Percentiles rank a stretch among this genome's conserved stretches.
These are phyloP conservation scores for Pseudocercospora eumusae DNA, from an alignment of 2,329 filamentous ascomycete genomes.

Conservation along the genomic window DNA sequence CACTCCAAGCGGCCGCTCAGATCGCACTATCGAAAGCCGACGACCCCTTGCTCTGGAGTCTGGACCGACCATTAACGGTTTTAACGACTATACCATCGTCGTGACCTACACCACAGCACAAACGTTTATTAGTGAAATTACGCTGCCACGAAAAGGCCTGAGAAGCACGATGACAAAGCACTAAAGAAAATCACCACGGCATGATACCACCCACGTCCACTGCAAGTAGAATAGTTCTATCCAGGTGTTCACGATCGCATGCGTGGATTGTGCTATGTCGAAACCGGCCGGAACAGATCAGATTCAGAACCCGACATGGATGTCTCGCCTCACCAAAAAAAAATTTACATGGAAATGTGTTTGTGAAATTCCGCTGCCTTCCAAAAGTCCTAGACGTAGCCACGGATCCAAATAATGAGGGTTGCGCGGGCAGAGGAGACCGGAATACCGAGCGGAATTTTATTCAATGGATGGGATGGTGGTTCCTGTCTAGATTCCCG, in stretches of 20 bases:
- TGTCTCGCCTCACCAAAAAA: too few species aligned
- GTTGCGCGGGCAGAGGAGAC: background rate
- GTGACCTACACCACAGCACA: background rate
- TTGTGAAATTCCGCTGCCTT: too few species aligned
- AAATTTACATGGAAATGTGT: too few species aligned
- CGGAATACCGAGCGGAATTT: background rate
- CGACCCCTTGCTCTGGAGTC: background rate
- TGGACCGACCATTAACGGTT: too few species aligned
- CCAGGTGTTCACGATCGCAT: too few species aligned
- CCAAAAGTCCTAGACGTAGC: too few species aligned
- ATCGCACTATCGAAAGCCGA: constrained; percentile 5
- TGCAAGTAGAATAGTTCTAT: too few species aligned
- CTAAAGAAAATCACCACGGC: background rate
- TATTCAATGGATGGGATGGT: too few species aligned
- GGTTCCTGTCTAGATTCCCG: background rate
- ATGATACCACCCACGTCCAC: too few species aligned
- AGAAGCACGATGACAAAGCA: background rate
- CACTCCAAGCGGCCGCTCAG: background rate
- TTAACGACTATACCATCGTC: constrained; percentile 3
- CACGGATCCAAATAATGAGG: background rate
- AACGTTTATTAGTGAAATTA: background rate
- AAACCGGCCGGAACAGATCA: too few species aligned
- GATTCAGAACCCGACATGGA: too few species aligned
- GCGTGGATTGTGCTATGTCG: too few species aligned
- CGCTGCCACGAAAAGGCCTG: background rate